Evolutionary conservation across 768 basidiomycete genomes (phyloP), one percentile per base, ranked within the genome.

Genomic region (Phanerochaete carnosa): DNA sequence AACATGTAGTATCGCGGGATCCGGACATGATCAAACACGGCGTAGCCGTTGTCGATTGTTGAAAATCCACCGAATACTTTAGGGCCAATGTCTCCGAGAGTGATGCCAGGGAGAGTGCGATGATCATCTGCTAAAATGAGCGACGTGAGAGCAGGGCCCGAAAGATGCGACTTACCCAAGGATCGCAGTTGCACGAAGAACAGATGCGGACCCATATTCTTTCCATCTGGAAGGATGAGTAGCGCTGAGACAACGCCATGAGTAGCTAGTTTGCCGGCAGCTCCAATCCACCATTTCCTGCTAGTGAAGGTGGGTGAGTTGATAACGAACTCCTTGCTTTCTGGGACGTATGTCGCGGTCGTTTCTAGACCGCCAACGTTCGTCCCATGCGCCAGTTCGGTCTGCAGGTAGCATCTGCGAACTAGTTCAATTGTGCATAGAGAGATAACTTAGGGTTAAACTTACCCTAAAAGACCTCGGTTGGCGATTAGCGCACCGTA

Each of bases 261-360:
- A 0, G 89, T 90, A 0, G 90, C 83, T 0, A 85, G 87, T 73
- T 84, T 86, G 0, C 85, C 90, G 15, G 89, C 74, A 5, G 78
- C 86, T 8, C 90, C 90, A 57, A 89, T 82, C 91, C 90, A 93
- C 89, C 90, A 93, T 69, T 93, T 93, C 63, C 77, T 83, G 62
- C 87, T 88, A 1, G 89, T 89, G 25, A 90, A 65, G 0, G 86
- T 86, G 0, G 91, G 90, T 0, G 89, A 88, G 67, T 92, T 80
- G 37, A 93, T 83, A 45, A 89, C 87, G 64, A 92, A 92, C 68
- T 89, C 85, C 56, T 80, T 71, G 0, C 83, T 81, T 30, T 83
- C 80, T 0, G 84, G 85, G n/a, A 88, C 73, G 71, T 85, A 92
- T 0, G 87, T 90, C 3, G 89, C 89, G 0, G 88, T 92, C 0